Base-by-base conservation (phyloP, 305 asterid species). In the Striga hermonthica region DNA sequence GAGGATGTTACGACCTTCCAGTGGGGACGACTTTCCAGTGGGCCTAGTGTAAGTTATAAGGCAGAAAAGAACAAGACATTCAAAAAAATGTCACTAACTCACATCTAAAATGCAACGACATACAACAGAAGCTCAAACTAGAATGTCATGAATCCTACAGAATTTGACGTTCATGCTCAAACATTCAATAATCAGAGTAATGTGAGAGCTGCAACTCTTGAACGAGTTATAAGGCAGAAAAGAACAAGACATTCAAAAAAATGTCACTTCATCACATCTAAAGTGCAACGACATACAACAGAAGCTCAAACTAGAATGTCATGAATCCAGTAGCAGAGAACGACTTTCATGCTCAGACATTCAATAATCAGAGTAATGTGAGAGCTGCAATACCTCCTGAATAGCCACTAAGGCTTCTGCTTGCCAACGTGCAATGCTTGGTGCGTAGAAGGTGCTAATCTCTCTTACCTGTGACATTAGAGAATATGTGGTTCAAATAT, bases 391-490 rank as follows among this genome's bases (percentile, higher is more conserved):
- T 90, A 93, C 98, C 98, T 92, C 97, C 75, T 92, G 98, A 75
- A 92, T 84, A 63, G 90, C 96, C 56, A 84, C 64, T 49, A 92
- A 69, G 58, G 92, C 95, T 83, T 92, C 96, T 47, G 96, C 97
- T 73, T 81, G 85, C 98, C 98, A 92, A 54, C 98, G 96, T 36
- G 59, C n/a, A 64, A 92, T 50, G 16, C 6, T 71, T 14, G 94
- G 90, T 7, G 95, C 74, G 37, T n/a, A 83, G 9, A 50, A 62
- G 74, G 11, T 9, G 75, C 81, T 74, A 62, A 83, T 74, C 78
- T 92, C 98, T 79, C 14, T 92, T 49, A 92, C 98, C 98, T 92
- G 87, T 74, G 50, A 78, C 55, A 66, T 72, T 36, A 55, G 47
- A 62, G 45, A 72, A 67, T 40, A 48, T 6, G 65, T 9, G 56